These are phyloP conservation scores for Zygosaccharomyces bisporus DNA, from an alignment of 805 yeast genomes.

Conservation along the genomic window DNA sequence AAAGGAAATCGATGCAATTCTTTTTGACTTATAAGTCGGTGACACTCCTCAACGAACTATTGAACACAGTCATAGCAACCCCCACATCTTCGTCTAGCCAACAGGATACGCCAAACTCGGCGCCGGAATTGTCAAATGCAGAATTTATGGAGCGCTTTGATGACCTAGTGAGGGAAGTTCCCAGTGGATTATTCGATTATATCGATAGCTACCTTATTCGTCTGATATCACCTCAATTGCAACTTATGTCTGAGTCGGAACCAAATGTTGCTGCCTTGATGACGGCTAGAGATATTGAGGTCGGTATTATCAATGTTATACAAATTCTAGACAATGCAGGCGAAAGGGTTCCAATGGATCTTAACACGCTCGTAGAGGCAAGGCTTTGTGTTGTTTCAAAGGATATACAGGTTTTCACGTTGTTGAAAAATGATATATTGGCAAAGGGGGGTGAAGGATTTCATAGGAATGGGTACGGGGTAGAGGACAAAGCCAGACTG, in stretches of 20 bases:
- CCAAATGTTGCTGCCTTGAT: conserved; percentile 48
- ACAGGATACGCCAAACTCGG: conserved; percentile 16
- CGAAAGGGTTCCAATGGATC: conserved; percentile 28
- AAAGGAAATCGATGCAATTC: conserved; percentile 42
- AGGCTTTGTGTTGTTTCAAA: conserved; percentile 53
- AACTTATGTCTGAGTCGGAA: conserved; percentile 46
- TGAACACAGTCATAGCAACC: conserved; percentile 26
- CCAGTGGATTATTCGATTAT: conserved; percentile 40
- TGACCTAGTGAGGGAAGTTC: conserved; percentile 42
- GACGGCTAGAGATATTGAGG: conserved; percentile 56
- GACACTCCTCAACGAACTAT: conserved; percentile 43
- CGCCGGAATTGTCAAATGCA: conserved; percentile 24
- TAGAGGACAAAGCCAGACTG: conserved; percentile 26
- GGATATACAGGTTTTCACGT: conserved; percentile 53
- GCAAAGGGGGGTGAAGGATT: conserved; percentile 33
- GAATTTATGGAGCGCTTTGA: conserved; percentile 45
- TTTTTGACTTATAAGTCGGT: conserved; percentile 49
- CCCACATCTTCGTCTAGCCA: conserved; percentile 22
- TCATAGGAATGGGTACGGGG: conserved; percentile 29
- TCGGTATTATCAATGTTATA: conserved; percentile 47
- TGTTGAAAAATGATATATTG: conserved; percentile 40
- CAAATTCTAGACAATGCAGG: conserved; percentile 35
- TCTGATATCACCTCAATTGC: conserved; percentile 61
- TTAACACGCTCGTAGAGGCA: conserved; percentile 46
- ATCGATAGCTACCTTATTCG: conserved; percentile 50